Conservation (phyloP, 2,329 filamentous ascomycete genomes). For the Penicillium oxalicum region DNA sequence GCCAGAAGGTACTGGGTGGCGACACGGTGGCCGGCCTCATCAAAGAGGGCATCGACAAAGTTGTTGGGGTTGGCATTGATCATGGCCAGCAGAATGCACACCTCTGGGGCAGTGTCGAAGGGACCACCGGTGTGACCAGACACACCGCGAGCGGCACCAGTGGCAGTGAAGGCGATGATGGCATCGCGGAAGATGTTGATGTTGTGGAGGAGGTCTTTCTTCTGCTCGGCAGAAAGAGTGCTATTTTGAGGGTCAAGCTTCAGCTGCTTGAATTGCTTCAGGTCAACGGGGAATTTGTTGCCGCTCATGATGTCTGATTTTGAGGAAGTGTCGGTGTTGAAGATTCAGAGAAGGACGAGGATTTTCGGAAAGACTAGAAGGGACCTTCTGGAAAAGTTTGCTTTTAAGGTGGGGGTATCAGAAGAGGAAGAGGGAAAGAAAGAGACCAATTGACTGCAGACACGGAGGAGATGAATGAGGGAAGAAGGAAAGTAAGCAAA, state of each 20-base stretch:
- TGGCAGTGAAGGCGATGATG: slow-evolving; percentile 37
- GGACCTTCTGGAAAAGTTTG: background rate
- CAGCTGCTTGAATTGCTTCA: slow-evolving; percentile 33
- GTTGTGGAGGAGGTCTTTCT: slow-evolving; percentile 33
- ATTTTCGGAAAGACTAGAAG: background rate
- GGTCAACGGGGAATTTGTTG: slow-evolving; percentile 28
- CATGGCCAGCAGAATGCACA: slow-evolving; percentile 35
- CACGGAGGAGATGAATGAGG: no score
- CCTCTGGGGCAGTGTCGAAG: slow-evolving; percentile 37
- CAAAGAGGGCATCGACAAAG: slow-evolving; percentile 33
- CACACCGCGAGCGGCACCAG: slow-evolving; percentile 34
- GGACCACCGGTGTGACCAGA: slow-evolving; percentile 38
- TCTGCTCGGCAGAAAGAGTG: slow-evolving; percentile 32
- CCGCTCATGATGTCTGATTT: slow-evolving; percentile 3
- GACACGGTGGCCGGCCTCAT: slow-evolving; percentile 38
- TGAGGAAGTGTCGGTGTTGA: background rate
- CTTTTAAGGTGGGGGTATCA: background rate
- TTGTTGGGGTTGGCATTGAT: slow-evolving; percentile 30
- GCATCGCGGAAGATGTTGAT: slow-evolving; percentile 37
- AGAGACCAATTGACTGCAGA: no score
- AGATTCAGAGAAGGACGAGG: background rate
- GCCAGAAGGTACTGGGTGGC: slow-evolving; percentile 37
- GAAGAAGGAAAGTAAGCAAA: no score
- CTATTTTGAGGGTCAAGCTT: slow-evolving; percentile 30
- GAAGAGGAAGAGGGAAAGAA: background rate